A percentile compares a stretch with the other conserved stretches of the same genome.
These are phyloP conservation scores for Lentinula boryana DNA, from an alignment of 768 basidiomycete species.

Conservation along the genomic window DNA sequence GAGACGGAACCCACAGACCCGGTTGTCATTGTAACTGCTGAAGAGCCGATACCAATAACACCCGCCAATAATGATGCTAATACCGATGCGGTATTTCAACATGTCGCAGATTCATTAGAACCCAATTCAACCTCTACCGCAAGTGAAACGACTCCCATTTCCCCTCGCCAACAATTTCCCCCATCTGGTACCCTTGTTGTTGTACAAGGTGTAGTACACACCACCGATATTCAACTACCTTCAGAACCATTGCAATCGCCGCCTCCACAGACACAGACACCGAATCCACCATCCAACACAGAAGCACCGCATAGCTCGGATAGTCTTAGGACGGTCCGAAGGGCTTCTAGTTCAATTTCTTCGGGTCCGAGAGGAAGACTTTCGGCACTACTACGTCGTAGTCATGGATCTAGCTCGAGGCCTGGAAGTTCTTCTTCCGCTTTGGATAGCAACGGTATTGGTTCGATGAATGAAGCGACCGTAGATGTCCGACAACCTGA, in stretches of 20 bases:
- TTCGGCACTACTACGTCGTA: slow-evolving; percentile 1
- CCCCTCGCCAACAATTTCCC: slow-evolving; percentile 11
- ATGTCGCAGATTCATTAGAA: neutral
- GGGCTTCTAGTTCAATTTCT: neutral
- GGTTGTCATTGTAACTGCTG: neutral
- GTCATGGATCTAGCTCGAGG: neutral
- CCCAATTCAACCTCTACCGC: neutral
- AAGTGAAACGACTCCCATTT: neutral
- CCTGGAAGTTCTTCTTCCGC: slow-evolving; percentile 16
- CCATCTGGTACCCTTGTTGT: slow-evolving; percentile 68
- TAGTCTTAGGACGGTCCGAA: neutral
- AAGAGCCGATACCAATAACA: neutral
- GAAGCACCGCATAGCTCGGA: neutral
- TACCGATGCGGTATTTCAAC: neutral
- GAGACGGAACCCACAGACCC: neutral
- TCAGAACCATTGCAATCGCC: neutral
- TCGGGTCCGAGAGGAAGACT: neutral
- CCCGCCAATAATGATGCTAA: neutral
- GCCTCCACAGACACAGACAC: neutral
- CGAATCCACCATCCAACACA: neutral
- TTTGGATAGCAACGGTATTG: neutral
- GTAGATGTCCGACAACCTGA: neutral
- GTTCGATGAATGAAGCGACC: slow-evolving; percentile 6
- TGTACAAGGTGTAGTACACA: slow-evolving; percentile 79
- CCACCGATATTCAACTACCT: slow-evolving; percentile 53